These are phyloP conservation scores for Parachaetomium inaequale DNA, from an alignment of 495 filamentous ascomycete species.

Conservation along the genomic window DNA sequence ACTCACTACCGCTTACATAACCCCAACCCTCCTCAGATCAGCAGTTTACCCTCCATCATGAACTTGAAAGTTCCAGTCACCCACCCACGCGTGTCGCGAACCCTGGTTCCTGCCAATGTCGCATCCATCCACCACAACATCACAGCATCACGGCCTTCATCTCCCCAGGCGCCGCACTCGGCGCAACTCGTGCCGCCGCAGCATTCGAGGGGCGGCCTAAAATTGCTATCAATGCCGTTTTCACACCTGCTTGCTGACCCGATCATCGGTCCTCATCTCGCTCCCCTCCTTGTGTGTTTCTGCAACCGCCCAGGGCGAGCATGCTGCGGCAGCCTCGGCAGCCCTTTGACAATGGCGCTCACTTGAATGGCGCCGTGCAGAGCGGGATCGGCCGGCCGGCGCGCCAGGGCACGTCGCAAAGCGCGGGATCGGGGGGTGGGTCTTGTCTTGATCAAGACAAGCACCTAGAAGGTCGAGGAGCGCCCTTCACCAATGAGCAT, in stretches of 20 bases:
- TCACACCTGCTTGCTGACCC: not conserved
- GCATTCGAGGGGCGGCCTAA: constrained; percentile 4
- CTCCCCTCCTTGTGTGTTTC: not conserved
- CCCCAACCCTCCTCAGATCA: constrained; percentile 10
- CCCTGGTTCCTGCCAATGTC: constrained; percentile 28
- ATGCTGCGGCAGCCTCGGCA: not conserved
- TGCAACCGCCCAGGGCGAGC: not conserved
- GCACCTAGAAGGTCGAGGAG: not conserved
- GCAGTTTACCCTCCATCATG: not conserved
- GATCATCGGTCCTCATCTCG: constrained; percentile 24
- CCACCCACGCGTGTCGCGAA: constrained; percentile 4
- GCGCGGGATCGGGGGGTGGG: constrained; percentile 13
- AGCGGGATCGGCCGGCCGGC: constrained; percentile 26
- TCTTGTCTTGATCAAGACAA: not conserved
- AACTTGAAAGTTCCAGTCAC: not conserved
- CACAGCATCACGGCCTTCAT: constrained; percentile 19
- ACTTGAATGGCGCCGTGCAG: constrained; percentile 15
- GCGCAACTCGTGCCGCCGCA: constrained; percentile 9
- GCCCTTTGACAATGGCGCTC: not conserved
- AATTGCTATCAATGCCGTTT: constrained; percentile 18
- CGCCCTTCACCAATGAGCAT: constrained; percentile 20
- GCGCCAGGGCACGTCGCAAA: constrained; percentile 19
- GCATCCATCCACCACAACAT: constrained; percentile 13
- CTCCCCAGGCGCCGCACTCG: constrained; percentile 19
- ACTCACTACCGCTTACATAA: not conserved